Conservation (phyloP, 1,284 basidiomycete genomes). For the Ganoderma resinaceum region DNA sequence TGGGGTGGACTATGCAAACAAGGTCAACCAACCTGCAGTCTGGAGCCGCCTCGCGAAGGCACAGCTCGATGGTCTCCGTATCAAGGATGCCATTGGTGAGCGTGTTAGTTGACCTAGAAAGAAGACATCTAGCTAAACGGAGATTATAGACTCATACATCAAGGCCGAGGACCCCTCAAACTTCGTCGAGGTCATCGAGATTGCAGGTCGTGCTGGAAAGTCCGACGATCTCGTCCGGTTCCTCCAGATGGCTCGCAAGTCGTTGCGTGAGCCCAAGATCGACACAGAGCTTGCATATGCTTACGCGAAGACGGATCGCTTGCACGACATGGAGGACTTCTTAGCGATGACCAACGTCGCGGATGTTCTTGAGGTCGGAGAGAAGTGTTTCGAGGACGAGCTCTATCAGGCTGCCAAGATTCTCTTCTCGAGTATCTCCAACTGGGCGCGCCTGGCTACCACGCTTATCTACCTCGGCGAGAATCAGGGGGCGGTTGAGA, state of each 20-base stretch:
- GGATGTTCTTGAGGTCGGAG: conserved; percentile 94
- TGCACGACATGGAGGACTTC: conserved; percentile 99
- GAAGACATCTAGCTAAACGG: background rate
- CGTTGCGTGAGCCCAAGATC: conserved; percentile 95
- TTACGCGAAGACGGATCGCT: conserved; percentile 95
- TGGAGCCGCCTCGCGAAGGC: conserved; percentile 99
- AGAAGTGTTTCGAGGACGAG: conserved; percentile 99
- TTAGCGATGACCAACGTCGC: conserved; percentile 99
- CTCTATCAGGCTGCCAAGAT: conserved; percentile 97
- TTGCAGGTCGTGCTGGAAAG: conserved; percentile 95
- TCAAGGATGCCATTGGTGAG: conserved; percentile 96
- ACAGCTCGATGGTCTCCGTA: conserved; percentile 97
- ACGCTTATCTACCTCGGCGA: conserved; percentile 99
- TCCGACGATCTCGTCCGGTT: conserved; percentile 98
- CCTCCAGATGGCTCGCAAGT: conserved; percentile 99
- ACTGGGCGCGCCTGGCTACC: conserved; percentile 98
- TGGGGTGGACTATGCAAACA: conserved; percentile 95
- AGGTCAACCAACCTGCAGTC: conserved; percentile 96
- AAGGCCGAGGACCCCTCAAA: conserved; percentile 98
- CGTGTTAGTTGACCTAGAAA: background rate
- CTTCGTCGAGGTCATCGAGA: conserved; percentile 97
- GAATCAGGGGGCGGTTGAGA: conserved; percentile 98
- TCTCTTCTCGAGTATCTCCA: conserved; percentile 96
- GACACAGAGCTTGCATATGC: conserved; percentile 98
- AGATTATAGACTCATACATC: conserved; percentile 89